Evolutionary conservation across 257 asterid species (phyloP).

Genomic region (Solanum neorickii): DNA sequence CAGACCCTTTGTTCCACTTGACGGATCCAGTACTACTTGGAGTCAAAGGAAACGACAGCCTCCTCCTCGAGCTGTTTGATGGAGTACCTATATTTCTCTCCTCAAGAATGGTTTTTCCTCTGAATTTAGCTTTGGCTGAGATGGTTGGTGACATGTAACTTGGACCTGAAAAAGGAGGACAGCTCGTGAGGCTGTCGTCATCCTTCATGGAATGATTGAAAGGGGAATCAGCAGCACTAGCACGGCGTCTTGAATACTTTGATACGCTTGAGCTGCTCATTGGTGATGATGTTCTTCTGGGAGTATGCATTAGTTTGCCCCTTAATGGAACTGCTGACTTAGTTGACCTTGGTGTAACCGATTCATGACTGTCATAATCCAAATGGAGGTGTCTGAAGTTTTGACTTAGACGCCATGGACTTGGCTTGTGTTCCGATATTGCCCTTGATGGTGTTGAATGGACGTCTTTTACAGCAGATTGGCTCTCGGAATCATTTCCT

Average conservation of each 20-base stretch:
- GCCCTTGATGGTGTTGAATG: constrained; percentile 49
- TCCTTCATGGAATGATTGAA: constrained; percentile 44
- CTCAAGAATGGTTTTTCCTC: constrained; percentile 68
- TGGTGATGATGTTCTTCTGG: constrained; percentile 40
- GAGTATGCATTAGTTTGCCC: constrained; percentile 44
- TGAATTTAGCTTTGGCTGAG: constrained; percentile 73
- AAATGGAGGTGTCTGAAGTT: constrained; percentile 20
- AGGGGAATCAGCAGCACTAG: constrained; percentile 29
- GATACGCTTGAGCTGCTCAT: constrained; percentile 6
- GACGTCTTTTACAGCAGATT: constrained; percentile 18
- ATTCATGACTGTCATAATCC: constrained; percentile 33
- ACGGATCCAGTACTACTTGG: constrained; percentile 41
- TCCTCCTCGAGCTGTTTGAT: constrained; percentile 51
- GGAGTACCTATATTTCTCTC: constrained; percentile 72
- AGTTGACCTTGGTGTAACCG: constrained; percentile 64
- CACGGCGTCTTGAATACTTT: constrained; percentile 38
- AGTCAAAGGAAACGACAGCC: constrained; percentile 79
- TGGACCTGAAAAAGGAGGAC: constrained; percentile 86
- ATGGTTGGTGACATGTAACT: constrained; percentile 80
- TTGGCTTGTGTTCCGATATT: constrained; percentile 41
- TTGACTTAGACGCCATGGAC: constrained; percentile 30
- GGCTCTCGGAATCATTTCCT: constrained; percentile 31
- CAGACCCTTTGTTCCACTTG: constrained; percentile 66
- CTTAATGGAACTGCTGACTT: constrained; percentile 50
- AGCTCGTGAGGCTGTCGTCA: constrained; percentile 75